Conservation (phyloP, 768 basidiomycete species). For the Kwoniella dendrophila region DNA sequence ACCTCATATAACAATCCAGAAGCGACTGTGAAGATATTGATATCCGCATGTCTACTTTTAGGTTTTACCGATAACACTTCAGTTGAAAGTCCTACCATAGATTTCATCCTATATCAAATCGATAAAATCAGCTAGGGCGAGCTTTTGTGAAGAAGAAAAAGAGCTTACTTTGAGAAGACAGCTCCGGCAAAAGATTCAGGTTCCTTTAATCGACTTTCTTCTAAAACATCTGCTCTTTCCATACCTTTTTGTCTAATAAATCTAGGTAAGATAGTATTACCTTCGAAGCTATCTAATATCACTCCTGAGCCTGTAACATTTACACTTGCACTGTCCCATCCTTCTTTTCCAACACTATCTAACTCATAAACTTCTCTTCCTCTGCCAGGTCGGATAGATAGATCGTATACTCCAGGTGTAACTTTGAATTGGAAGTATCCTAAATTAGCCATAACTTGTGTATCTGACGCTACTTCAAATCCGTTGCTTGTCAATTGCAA, state of each 20-base stretch:
- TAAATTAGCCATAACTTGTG: conserved; percentile 88
- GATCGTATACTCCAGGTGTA: conserved; percentile 79
- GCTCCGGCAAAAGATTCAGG: conserved; percentile 21
- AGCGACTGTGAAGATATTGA: conserved; percentile 98
- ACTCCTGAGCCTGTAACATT: conserved; percentile 72
- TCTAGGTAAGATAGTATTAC: conserved; percentile 82
- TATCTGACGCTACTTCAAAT: conserved; percentile 67
- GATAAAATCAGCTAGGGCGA: no score
- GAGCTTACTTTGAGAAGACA: conserved; percentile 25
- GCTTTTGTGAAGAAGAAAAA: neutral
- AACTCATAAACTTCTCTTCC: conserved; percentile 78
- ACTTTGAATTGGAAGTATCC: conserved; percentile 97
- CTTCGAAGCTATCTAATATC: conserved; percentile 85
- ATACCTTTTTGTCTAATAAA: conserved; percentile 71
- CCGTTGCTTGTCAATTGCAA: conserved; percentile 69
- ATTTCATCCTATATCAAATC: conserved; percentile 35
- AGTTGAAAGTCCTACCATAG: conserved; percentile 35
- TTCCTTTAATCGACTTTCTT: conserved; percentile 52
- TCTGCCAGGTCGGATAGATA: conserved; percentile 79
- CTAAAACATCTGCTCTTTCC: conserved; percentile 80
- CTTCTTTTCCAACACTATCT: conserved; percentile 84
- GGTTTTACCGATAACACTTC: conserved; percentile 25
- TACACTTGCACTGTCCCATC: conserved; percentile 78
- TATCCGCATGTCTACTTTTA: conserved; percentile 70
- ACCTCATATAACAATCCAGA: conserved; percentile 97